Evolutionary conservation across 345 rosid genomes (phyloP).

Genomic region (Linum trigynum): DNA sequence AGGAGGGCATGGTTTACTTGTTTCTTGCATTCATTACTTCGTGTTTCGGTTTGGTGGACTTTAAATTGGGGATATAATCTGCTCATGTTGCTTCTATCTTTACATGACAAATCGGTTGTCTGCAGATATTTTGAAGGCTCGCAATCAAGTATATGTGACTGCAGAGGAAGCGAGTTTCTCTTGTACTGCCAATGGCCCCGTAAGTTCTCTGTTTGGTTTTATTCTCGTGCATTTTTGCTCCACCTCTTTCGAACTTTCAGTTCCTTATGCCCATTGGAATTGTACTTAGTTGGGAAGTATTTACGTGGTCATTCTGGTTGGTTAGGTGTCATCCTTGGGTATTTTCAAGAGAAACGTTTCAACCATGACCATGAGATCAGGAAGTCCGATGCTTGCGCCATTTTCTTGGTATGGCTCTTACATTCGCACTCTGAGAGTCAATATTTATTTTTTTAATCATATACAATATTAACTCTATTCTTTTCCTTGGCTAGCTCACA

Average conservation of each 20-base stretch:
- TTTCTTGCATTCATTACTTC: too few species aligned
- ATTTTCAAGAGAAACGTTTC: neutral
- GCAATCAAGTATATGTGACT: constrained; percentile 10
- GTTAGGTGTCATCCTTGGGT: constrained; percentile 4
- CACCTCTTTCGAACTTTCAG: too few species aligned
- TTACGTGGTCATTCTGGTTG: neutral
- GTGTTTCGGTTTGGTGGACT: too few species aligned
- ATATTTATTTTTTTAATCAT: neutral
- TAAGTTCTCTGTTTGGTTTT: constrained; percentile 20
- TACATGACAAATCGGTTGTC: neutral
- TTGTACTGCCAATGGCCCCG: constrained; percentile 23
- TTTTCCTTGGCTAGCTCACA: constrained; percentile 37
- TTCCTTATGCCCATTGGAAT: neutral
- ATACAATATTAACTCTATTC: neutral
- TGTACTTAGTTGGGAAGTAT: neutral
- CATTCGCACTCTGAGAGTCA: neutral
- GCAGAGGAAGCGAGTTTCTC: constrained; percentile 28
- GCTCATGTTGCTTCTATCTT: neutral
- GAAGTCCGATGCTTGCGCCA: neutral
- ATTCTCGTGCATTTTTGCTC: too few species aligned
- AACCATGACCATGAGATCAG: neutral
- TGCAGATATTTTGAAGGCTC: constrained; percentile 16
- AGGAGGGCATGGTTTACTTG: too few species aligned
- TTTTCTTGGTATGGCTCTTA: neutral
- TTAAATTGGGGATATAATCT: too few species aligned